These are phyloP conservation scores for Boletus sp. DNA, from an alignment of 768 basidiomycete genomes.

Conservation along the genomic window DNA sequence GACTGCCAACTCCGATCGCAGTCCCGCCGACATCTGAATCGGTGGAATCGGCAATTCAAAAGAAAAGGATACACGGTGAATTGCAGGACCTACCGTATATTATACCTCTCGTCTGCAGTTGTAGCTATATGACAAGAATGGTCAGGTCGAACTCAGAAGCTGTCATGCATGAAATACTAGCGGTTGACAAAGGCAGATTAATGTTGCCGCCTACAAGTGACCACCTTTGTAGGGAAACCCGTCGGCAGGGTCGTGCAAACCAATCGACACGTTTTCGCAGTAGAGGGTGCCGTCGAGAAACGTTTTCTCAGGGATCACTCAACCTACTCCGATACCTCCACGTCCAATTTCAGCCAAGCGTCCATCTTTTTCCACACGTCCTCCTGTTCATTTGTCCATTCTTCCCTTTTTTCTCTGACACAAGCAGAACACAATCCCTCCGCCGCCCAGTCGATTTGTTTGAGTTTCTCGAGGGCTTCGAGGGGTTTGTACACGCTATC, in stretches of 20 bases:
- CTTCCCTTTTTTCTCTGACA: conserved; percentile 54
- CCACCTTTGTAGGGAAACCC: background rate
- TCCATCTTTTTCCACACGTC: conserved; percentile 61
- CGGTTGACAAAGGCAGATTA: background rate
- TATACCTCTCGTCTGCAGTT: background rate
- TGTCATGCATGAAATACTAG: background rate
- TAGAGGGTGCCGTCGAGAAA: background rate
- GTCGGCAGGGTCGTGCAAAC: background rate
- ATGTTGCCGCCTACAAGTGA: conserved; percentile 3
- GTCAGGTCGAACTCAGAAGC: background rate
- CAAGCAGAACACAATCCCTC: conserved; percentile 62
- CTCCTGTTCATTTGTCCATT: conserved; percentile 64
- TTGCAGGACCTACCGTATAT: background rate
- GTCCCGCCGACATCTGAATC: background rate
- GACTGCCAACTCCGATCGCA: background rate
- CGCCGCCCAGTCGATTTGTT: conserved; percentile 54
- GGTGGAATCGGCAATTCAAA: background rate
- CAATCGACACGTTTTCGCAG: background rate
- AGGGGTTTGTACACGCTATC: conserved; percentile 69
- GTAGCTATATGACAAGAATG: background rate
- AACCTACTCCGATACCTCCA: conserved; percentile 8
- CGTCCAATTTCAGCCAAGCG: conserved; percentile 44
- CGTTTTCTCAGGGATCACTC: background rate
- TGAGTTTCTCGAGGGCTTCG: conserved; percentile 64
- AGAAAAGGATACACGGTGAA: background rate